These are phyloP conservation scores for Eucalyptus guilfoylei DNA, from an alignment of 345 rosid species.

Conservation along the genomic window DNA sequence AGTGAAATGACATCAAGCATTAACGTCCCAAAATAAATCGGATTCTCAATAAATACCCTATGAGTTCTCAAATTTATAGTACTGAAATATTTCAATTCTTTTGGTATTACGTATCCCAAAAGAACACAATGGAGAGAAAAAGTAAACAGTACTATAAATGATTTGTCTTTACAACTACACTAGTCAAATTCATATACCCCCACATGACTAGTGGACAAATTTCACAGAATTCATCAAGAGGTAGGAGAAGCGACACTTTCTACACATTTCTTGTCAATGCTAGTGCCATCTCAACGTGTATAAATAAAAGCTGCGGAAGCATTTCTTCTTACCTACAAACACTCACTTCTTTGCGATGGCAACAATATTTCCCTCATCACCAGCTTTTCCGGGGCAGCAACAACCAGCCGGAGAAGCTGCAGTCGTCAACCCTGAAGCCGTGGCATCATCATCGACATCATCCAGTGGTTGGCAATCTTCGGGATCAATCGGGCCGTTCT, in stretches of 20 bases:
- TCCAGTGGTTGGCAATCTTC: constrained; percentile 12
- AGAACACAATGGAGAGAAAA: background rate
- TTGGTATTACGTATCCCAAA: background rate
- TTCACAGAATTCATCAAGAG: background rate
- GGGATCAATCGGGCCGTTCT: constrained; percentile 68
- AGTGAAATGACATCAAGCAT: background rate
- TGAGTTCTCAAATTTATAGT: background rate
- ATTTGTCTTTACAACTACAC: background rate
- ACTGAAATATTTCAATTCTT: background rate
- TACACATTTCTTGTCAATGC: background rate
- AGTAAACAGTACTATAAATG: accelerated
- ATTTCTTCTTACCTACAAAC: background rate
- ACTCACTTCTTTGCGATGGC: background rate
- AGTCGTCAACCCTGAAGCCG: background rate
- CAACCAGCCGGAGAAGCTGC: background rate
- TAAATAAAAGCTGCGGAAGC: background rate
- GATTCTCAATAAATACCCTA: background rate
- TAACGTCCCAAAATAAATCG: background rate
- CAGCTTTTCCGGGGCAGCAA: background rate
- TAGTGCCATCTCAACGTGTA: background rate
- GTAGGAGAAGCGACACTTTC: background rate
- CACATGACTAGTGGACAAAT: background rate
- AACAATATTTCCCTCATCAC: background rate
- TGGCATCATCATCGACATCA: background rate
- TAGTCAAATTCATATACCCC: background rate